phyloP scores from a whole-genome alignment of 2,329 filamentous ascomycete genomes.

The Colletotrichum eleusines region DNA sequence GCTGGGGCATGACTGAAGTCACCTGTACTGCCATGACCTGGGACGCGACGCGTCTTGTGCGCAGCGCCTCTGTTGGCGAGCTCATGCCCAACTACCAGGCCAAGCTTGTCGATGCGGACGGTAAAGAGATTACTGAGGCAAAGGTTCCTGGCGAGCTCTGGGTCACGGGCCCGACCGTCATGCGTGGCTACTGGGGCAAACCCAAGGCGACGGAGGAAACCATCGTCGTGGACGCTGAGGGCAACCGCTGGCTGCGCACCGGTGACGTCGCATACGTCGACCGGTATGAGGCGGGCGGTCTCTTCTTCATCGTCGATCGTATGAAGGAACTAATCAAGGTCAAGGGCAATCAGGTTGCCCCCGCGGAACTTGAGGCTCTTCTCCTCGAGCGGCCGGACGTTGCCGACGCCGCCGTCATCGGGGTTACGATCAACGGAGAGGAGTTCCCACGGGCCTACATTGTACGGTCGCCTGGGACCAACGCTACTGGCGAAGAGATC shows the following conservation, averaged over 20 bases:
- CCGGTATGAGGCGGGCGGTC: constrained; percentile 63
- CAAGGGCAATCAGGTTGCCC: constrained; percentile 70
- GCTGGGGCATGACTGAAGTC: constrained; percentile 89
- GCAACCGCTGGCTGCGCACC: constrained; percentile 77
- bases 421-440: constrained; percentile 65
- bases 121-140: constrained; percentile 61
- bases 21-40: constrained; percentile 79
- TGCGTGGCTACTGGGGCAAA: constrained; percentile 83
- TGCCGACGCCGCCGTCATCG: constrained; percentile 74
- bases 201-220: constrained; percentile 74
- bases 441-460: constrained; percentile 75
- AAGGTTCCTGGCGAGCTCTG: constrained; percentile 77
- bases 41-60: constrained; percentile 61
- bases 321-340: constrained; percentile 76
- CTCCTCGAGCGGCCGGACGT: constrained; percentile 58
- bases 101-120: constrained; percentile 72
- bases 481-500: constrained; percentile 67
- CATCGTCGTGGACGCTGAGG: constrained; percentile 58
- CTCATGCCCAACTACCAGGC: constrained; percentile 76
- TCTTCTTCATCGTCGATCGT: constrained; percentile 77
- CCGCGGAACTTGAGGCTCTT: constrained; percentile 61
- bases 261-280: constrained; percentile 80
- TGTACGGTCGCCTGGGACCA: constrained; percentile 59
- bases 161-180: constrained; percentile 77
- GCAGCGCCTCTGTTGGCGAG: constrained; percentile 70